phyloP scores from a whole-genome alignment of 257 asterid genomes.

The Osmanthus fragrans region DNA sequence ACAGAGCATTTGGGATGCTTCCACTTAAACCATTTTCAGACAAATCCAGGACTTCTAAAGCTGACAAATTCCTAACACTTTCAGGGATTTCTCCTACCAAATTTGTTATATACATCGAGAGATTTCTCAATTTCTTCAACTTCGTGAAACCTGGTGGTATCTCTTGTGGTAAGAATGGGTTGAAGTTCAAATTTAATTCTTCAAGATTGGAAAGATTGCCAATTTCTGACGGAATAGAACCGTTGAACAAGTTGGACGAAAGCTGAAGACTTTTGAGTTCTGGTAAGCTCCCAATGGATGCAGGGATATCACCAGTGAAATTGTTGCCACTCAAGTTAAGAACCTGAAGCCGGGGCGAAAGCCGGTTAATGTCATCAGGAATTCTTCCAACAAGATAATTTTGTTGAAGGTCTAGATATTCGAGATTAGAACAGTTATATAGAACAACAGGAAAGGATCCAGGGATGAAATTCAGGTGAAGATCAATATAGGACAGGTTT shows the following conservation, averaged over 20 bases:
- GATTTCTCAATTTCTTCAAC: conserved; percentile 49
- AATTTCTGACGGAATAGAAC: conserved; percentile 60
- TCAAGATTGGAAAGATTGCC: conserved; percentile 61
- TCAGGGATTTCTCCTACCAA: conserved; percentile 70
- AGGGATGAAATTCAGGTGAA: conserved; percentile 39
- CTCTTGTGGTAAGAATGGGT: conserved; percentile 51
- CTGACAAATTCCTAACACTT: conserved; percentile 54
- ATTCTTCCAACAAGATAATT: conserved; percentile 53
- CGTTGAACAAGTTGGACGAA: conserved; percentile 37
- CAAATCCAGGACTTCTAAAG: conserved; percentile 57
- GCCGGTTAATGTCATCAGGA: conserved; percentile 50
- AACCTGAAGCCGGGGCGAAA: conserved; percentile 42
- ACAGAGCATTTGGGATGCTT: conserved; percentile 49
- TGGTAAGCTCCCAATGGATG: conserved; percentile 49
- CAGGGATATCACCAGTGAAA: conserved; percentile 67
- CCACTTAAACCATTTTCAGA: conserved; percentile 60
- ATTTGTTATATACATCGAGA: conserved; percentile 46
- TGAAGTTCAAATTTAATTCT: conserved; percentile 35
- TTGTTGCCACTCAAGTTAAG: conserved; percentile 48
- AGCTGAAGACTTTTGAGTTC: conserved; percentile 45
- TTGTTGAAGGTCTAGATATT: conserved; percentile 55
- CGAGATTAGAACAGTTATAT: conserved; percentile 50
- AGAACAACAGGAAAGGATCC: conserved; percentile 50
- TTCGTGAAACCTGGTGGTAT: conserved; percentile 60
- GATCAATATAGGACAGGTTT: conserved; percentile 50